A percentile compares a stretch with the other conserved stretches of the same genome.
phyloP scores from a whole-genome alignment of 306 rosid genomes.

The Prinsepia uniflora region DNA sequence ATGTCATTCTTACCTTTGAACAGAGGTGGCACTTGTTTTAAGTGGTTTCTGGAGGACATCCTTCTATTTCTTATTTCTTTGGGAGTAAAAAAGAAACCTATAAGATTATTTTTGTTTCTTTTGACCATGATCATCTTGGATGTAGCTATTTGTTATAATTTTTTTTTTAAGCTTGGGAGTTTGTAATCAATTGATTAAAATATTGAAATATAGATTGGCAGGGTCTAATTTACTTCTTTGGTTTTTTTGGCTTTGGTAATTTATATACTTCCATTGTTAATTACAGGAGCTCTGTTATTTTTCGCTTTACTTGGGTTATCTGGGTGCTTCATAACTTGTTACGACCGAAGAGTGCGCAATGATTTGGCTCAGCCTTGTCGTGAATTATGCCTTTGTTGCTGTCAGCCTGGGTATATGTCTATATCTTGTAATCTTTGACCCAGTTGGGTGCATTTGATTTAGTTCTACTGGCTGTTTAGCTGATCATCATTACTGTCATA shows the following conservation, averaged over 20 bases:
- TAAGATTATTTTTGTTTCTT: neutral
- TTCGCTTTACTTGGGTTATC: conserved; percentile 94
- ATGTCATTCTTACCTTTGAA: neutral
- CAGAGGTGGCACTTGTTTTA: neutral
- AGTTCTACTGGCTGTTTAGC: conserved; percentile 8
- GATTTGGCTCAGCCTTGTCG: conserved; percentile 99
- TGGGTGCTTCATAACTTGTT: conserved; percentile 98
- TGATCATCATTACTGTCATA: conserved; percentile 8
- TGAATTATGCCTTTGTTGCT: conserved; percentile 96
- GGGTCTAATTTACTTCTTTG: conserved; percentile 1
- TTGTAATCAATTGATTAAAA: neutral
- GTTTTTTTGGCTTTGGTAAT: conserved; percentile 11
- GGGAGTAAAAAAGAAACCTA: neutral
- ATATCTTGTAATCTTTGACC: conserved; percentile 7
- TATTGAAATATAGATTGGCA: neutral
- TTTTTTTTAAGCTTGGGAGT: neutral
- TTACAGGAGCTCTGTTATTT: conserved; percentile 86
- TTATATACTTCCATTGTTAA: conserved; percentile 28
- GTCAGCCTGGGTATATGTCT: conserved; percentile 88
- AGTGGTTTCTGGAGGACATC: neutral
- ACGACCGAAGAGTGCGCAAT: conserved; percentile 91
- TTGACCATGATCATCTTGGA: neutral
- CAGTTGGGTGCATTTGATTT: conserved; percentile 9
- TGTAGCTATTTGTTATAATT: neutral
- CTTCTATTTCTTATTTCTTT: neutral